phyloP scores from a whole-genome alignment of 805 yeast genomes.

The Lachancea nothofagi region DNA sequence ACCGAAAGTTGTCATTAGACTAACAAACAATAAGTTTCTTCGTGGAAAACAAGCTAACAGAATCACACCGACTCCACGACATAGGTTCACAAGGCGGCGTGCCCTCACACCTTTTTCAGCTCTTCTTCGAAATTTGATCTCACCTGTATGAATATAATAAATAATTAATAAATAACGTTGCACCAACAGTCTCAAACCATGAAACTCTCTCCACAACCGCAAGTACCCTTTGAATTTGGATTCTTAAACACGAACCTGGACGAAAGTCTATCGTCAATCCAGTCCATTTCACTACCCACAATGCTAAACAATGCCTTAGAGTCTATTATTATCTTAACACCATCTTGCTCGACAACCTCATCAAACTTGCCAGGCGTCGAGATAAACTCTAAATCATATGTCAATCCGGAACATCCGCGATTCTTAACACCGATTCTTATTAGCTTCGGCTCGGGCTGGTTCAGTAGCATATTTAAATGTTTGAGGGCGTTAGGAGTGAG shows the following conservation, averaged over 20 bases:
- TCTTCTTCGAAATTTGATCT: too few species aligned
- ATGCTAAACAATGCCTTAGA: constrained; percentile 94
- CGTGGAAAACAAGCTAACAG: too few species aligned
- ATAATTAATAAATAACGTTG: too few species aligned
- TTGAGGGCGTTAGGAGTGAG: constrained; percentile 67
- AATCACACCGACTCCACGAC: too few species aligned
- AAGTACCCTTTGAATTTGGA: constrained; percentile 95
- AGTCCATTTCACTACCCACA: constrained; percentile 97
- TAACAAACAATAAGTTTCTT: too few species aligned
- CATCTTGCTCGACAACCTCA: constrained; percentile 89
- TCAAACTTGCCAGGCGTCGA: constrained; percentile 90
- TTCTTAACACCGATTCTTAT: constrained; percentile 92
- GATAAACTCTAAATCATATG: constrained; percentile 88
- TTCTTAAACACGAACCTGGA: constrained; percentile 88
- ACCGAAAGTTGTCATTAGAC: too few species aligned
- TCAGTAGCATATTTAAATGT: constrained; percentile 62
- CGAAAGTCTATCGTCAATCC: constrained; percentile 89
- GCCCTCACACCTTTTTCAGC: too few species aligned
- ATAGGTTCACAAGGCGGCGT: too few species aligned
- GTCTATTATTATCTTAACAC: constrained; percentile 86
- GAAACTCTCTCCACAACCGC: constrained; percentile 98
- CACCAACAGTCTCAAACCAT: constrained; percentile 85
- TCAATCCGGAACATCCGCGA: constrained; percentile 94
- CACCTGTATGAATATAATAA: too few species aligned
- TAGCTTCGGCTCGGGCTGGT: constrained; percentile 81